A percentile compares a stretch with the other conserved stretches of the same genome.
Conservation (phyloP, 2,329 filamentous ascomycete species). For the Aspergillus novofumigatus region DNA sequence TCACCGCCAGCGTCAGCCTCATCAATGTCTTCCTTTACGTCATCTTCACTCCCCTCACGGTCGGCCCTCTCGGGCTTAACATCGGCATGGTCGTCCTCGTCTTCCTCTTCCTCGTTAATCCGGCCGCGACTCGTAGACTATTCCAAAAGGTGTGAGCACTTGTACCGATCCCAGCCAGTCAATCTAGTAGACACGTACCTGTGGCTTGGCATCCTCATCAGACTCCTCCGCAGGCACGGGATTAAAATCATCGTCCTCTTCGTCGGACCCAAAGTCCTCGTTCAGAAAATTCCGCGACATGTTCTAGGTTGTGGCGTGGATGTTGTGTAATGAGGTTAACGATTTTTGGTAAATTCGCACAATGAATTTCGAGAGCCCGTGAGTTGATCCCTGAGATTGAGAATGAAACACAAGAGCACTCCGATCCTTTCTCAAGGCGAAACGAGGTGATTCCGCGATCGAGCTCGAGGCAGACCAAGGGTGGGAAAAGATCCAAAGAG, state of each 20-base stretch:
- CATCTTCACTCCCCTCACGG: constrained; percentile 34
- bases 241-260: constrained; percentile 87
- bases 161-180: constrained; percentile 6
- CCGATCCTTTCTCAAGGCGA: background rate
- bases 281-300: constrained; percentile 46
- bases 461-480: background rate
- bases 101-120: constrained; percentile 30
- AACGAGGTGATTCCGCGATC: background rate
- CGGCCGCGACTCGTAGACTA: constrained; percentile 20
- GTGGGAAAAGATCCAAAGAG: background rate
- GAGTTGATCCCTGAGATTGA: background rate
- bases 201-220: constrained; percentile 52
- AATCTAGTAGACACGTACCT: constrained; percentile 23
- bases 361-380: background rate
- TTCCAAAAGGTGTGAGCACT: constrained; percentile 15
- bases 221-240: constrained; percentile 70
- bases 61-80: constrained; percentile 27
- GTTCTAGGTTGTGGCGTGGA: background rate
- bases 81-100: constrained; percentile 45
- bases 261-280: constrained; percentile 53
- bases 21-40: constrained; percentile 39
- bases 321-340: background rate
- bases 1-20: constrained; percentile 39
- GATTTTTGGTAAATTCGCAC: background rate
- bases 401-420: background rate